Percentiles rank a stretch among this genome's conserved stretches.
Evolutionary conservation across 495 filamentous ascomycete genomes (phyloP).

Genomic region (Aspergillus nidulans): DNA sequence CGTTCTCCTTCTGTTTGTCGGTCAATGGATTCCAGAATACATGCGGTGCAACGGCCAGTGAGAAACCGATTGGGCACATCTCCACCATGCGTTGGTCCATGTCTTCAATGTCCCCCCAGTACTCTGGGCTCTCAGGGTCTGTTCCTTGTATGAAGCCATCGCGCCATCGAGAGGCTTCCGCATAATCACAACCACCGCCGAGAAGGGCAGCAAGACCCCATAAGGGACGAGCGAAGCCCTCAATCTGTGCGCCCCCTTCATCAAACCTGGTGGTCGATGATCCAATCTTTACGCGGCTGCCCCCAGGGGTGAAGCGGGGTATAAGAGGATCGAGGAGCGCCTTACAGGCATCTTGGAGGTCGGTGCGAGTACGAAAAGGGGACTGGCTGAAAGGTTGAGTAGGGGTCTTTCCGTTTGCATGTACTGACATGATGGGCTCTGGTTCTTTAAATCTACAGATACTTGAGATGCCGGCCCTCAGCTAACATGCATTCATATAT

Average conservation of each 20-base stretch:
- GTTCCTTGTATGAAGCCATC: constrained; percentile 64
- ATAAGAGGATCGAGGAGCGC: constrained; percentile 60
- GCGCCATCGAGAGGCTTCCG: constrained; percentile 58
- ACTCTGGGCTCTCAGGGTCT: constrained; percentile 60
- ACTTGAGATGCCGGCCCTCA: neutral
- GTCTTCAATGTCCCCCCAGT: constrained; percentile 68
- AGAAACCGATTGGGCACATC: constrained; percentile 69
- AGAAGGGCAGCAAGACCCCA: constrained; percentile 70
- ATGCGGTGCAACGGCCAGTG: constrained; percentile 57
- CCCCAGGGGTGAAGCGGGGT: constrained; percentile 57
- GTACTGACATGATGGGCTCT: constrained; percentile 25
- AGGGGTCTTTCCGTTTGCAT: constrained; percentile 25
- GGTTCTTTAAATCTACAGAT: neutral
- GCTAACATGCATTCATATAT: neutral
- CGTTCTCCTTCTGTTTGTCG: constrained; percentile 53
- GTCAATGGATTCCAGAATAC: constrained; percentile 63
- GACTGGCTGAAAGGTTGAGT: constrained; percentile 29
- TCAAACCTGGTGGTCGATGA: constrained; percentile 66
- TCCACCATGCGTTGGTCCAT: constrained; percentile 82
- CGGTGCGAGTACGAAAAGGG: constrained; percentile 37
- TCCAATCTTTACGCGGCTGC: constrained; percentile 56
- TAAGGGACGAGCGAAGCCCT: constrained; percentile 69
- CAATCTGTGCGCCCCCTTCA: constrained; percentile 70
- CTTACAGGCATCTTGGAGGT: constrained; percentile 53
- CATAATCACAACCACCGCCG: constrained; percentile 60